Conservation (phyloP, 1,139 yeast species). For the Lodderomyces theae region DNA sequence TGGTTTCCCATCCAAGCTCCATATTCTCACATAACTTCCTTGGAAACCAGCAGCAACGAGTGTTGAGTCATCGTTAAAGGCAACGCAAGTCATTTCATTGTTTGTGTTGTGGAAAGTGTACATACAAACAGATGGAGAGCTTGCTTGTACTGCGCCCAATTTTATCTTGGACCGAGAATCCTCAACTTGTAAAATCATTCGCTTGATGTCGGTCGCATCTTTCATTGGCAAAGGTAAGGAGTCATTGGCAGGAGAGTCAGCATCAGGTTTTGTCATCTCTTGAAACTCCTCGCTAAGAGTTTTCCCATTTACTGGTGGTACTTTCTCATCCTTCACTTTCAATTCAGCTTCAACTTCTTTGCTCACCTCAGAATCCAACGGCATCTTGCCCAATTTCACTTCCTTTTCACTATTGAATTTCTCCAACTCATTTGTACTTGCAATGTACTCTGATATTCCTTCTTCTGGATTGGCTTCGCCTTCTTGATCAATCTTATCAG, state of each 20-base stretch:
- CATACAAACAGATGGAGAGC: conserved; percentile 95
- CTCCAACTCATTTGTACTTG: conserved; percentile 48
- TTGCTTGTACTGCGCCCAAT: conserved; percentile 62
- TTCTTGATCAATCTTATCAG: conserved; percentile 44
- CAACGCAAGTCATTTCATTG: conserved; percentile 78
- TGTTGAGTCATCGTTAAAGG: conserved; percentile 83
- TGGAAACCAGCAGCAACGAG: conserved; percentile 92
- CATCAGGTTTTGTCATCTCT: conserved; percentile 47
- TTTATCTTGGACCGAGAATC: conserved; percentile 77
- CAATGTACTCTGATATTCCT: conserved; percentile 61
- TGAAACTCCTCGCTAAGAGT: conserved; percentile 49
- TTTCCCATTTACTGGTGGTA: conserved; percentile 36
- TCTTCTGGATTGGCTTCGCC: conserved; percentile 57
- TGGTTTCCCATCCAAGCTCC: conserved; percentile 92
- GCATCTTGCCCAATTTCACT: conserved; percentile 78
- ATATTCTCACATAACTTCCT: conserved; percentile 83
- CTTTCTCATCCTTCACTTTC: conserved; percentile 66
- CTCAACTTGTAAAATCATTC: conserved; percentile 73
- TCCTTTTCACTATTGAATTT: conserved; percentile 69
- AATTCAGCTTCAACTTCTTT: conserved; percentile 84
- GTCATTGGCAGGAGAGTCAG: conserved; percentile 74
- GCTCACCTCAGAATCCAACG: conserved; percentile 79
- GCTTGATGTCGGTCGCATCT: conserved; percentile 73
- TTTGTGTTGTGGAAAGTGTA: conserved; percentile 96
- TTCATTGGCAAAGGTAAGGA: conserved; percentile 81